Conservation (phyloP, 441 rosid genomes). For the Pelargonium myrrhifolium region DNA sequence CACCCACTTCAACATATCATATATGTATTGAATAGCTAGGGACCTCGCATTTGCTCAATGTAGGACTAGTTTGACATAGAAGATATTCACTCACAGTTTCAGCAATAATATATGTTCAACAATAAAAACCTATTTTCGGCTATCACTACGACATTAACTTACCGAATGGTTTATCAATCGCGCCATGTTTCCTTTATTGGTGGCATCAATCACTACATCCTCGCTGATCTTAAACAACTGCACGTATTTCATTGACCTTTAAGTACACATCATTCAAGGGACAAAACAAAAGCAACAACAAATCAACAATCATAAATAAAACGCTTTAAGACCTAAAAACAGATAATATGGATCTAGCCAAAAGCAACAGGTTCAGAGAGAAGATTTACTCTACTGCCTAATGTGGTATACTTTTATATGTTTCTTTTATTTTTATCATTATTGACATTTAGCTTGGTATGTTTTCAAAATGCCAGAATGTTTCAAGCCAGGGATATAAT, state of each 20-base stretch:
- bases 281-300: slow-evolving; percentile 13
- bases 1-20: no score
- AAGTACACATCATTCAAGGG: slow-evolving; percentile 8
- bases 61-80: background rate
- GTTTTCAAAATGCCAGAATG: background rate
- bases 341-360: background rate
- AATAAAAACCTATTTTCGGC: background rate
- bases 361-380: background rate
- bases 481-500: background rate
- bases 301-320: slow-evolving; percentile 10
- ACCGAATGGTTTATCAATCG: slow-evolving; percentile 96
- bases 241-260: slow-evolving; percentile 15
- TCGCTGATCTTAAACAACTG: slow-evolving; percentile 96
- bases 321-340: background rate
- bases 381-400: background rate
- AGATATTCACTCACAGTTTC: background rate
- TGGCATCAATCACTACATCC: slow-evolving; percentile 89
- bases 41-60: no score
- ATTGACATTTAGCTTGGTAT: background rate
- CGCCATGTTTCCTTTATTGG: slow-evolving; percentile 86
- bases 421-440: background rate
- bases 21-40: no score
- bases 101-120: background rate
- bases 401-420: no score
- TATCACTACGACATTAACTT: slow-evolving; percentile 20